These are phyloP conservation scores for Wallacemonas sp. DNA, from an alignment of 208 protist species.

Conservation along the genomic window DNA sequence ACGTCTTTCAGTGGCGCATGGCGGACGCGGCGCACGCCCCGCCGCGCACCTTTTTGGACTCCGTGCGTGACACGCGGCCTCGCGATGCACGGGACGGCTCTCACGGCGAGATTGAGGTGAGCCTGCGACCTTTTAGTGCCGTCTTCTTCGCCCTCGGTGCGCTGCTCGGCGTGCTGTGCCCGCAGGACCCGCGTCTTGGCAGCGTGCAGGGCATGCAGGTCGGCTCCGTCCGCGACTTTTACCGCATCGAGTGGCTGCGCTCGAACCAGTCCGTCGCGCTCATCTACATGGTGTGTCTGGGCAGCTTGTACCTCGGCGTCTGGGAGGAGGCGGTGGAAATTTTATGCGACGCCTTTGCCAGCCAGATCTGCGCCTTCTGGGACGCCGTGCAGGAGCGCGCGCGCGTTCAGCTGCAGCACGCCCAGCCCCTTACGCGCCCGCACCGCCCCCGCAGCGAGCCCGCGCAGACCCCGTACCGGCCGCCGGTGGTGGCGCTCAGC, in stretches of 20 bases:
- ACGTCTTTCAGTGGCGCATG: slow-evolving; percentile 15
- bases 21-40: not conserved
- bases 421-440: not conserved
- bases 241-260: slow-evolving; percentile 20
- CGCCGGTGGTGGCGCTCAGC: not conserved
- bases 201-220: not conserved
- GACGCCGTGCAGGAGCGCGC: not conserved
- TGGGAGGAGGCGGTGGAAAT: slow-evolving; percentile 14
- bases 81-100: not conserved
- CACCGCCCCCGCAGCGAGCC: not conserved
- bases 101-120: slow-evolving; percentile 2
- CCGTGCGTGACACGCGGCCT: no score
- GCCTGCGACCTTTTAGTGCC: slow-evolving; percentile 9
- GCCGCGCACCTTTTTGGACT: not conserved
- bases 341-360: slow-evolving; percentile 1
- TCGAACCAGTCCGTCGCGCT: slow-evolving; percentile 8
- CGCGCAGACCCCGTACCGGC: no score
- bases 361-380: not conserved
- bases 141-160: slow-evolving; percentile 12
- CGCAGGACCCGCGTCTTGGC: not conserved
- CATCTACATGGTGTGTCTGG: slow-evolving; percentile 12
- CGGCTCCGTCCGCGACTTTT: slow-evolving; percentile 17
- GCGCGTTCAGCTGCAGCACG: not conserved
- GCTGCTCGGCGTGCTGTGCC: slow-evolving; percentile 7
- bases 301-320: not conserved